Conservation (phyloP, 495 filamentous ascomycete genomes). For the Neurospora sp. region DNA sequence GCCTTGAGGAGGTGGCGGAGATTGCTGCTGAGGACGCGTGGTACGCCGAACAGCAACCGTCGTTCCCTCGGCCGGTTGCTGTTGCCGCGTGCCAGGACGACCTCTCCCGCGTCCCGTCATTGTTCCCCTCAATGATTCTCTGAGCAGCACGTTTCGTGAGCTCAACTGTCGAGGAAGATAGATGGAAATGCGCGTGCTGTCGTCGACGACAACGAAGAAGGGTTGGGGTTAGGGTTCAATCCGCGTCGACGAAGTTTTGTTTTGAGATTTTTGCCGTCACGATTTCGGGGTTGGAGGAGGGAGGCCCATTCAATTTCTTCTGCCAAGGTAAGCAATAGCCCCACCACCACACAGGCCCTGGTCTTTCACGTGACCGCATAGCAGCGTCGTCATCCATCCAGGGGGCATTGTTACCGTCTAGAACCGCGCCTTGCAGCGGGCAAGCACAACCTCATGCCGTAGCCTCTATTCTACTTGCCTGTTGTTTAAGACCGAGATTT, state of each 20-base stretch:
- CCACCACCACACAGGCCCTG: neutral
- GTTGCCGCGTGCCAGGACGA: slow-evolving; percentile 8
- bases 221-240: slow-evolving; percentile 28
- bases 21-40: slow-evolving; percentile 2
- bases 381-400: neutral
- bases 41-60: neutral
- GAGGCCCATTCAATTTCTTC: neutral
- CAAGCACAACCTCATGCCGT: neutral
- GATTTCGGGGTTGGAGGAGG: neutral
- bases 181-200: neutral
- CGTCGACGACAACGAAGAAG: slow-evolving; percentile 9
- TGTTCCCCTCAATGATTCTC: neutral
- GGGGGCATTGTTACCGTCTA: neutral
- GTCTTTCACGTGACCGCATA: neutral
- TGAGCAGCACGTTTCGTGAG: neutral
- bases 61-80: slow-evolving; percentile 1
- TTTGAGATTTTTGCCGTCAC: slow-evolving; percentile 10
- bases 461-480: neutral
- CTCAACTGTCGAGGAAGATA: neutral
- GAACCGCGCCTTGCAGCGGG: neutral
- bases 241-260: slow-evolving; percentile 9
- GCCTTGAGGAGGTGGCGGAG: slow-evolving; percentile 17
- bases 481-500: neutral
- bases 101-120: slow-evolving; percentile 18
- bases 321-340: neutral